Evolutionary conservation across 345 rosid genomes (phyloP).

Genomic region (Syzygium grande): DNA sequence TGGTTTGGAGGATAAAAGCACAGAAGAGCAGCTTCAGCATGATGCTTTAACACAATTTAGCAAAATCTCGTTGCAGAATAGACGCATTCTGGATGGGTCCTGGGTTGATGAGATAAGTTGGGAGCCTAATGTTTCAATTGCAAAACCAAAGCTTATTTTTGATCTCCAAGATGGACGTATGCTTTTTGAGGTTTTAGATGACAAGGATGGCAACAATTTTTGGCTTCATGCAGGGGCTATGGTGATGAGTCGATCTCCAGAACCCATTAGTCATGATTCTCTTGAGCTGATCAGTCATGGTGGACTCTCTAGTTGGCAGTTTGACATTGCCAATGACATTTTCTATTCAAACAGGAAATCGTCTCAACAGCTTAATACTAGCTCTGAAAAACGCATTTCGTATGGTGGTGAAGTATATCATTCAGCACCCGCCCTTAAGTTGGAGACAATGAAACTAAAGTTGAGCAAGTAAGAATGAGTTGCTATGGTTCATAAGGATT

Average conservation of each 20-base stretch:
- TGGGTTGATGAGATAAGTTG: slow-evolving; percentile 83
- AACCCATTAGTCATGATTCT: slow-evolving; percentile 32
- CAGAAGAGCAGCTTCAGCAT: slow-evolving; percentile 24
- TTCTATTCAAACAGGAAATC: slow-evolving; percentile 83
- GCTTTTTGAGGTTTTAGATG: slow-evolving; percentile 83
- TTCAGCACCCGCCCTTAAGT: slow-evolving; percentile 90
- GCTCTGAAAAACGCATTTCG: slow-evolving; percentile 60
- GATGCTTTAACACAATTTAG: slow-evolving; percentile 37
- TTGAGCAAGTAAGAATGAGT: slow-evolving; percentile 82
- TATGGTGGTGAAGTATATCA: slow-evolving; percentile 80
- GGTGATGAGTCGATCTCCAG: slow-evolving; percentile 52
- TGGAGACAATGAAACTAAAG: slow-evolving; percentile 85
- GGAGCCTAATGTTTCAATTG: slow-evolving; percentile 42
- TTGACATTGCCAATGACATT: slow-evolving; percentile 91
- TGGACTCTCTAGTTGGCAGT: slow-evolving; percentile 62
- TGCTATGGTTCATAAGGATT: not conserved
- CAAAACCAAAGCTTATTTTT: slow-evolving; percentile 70
- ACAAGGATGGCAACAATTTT: slow-evolving; percentile 51
- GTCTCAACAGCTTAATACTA: slow-evolving; percentile 78
- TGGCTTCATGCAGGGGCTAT: slow-evolving; percentile 91
- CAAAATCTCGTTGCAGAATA: slow-evolving; percentile 46
- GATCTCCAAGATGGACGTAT: slow-evolving; percentile 95
- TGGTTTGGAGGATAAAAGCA: slow-evolving; percentile 7
- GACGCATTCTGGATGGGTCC: slow-evolving; percentile 56
- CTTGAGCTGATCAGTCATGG: slow-evolving; percentile 34